Conservation (phyloP, 75 land plant species). For the Cunninghamia lanceolata region DNA sequence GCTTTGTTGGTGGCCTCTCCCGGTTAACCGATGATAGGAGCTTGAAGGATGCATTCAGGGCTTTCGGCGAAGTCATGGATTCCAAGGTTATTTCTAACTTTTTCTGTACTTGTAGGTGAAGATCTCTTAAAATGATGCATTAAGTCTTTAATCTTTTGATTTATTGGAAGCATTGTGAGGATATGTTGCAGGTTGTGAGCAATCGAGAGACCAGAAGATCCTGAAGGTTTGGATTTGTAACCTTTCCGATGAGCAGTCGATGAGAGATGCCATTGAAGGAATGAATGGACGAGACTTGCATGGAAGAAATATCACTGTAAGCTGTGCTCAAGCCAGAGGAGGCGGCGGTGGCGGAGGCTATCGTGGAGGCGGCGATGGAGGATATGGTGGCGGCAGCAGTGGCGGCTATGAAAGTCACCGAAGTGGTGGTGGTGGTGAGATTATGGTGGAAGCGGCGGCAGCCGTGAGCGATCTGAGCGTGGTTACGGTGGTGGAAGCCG, state of each 20-base stretch:
- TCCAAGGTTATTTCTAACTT: conserved; percentile 16
- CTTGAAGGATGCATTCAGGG: too few relatives aligned
- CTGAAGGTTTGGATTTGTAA: conserved; percentile 29
- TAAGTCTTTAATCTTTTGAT: too few relatives aligned
- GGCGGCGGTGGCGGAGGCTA: conserved; percentile 18
- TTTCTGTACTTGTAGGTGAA: not conserved
- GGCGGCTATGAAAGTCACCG: not conserved
- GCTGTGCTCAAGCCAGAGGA: conserved; percentile 17
- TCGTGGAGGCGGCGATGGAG: conserved; percentile 16
- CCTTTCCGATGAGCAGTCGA: too few relatives aligned
- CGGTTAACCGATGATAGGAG: conserved; percentile 39
- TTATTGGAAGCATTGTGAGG: too few relatives aligned
- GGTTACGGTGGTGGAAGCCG: not conserved
- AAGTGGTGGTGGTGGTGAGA: conserved; percentile 5
- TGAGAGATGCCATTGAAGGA: too few relatives aligned
- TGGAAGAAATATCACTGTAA: too few relatives aligned
- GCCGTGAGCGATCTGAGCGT: not conserved
- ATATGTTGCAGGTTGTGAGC: conserved; percentile 6
- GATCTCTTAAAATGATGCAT: too few relatives aligned
- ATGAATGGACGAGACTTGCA: too few relatives aligned
- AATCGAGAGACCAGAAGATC: conserved; percentile 27
- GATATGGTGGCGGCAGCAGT: not conserved
- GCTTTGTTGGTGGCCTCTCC: conserved; percentile 53
- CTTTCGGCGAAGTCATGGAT: too few relatives aligned
- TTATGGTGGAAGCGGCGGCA: not conserved